Conservation (phyloP, 768 basidiomycete genomes). For the Harrya chromipes region DNA sequence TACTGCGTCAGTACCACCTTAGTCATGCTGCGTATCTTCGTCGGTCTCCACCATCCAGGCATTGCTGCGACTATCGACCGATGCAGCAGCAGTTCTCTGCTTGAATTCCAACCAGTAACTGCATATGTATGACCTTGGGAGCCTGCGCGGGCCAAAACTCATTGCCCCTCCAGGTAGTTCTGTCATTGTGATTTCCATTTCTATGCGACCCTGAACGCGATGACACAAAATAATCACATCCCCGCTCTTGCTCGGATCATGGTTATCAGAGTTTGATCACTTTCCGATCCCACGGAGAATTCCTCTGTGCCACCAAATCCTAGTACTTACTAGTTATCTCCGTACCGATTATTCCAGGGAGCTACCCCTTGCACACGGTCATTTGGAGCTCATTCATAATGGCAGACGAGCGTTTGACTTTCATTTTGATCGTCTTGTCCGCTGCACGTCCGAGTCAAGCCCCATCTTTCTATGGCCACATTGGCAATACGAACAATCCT, state of each 20-base stretch:
- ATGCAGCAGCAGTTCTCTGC: neutral
- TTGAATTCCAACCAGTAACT: neutral
- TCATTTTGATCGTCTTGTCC: slow-evolving; percentile 14
- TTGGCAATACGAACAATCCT: slow-evolving; percentile 3
- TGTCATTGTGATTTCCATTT: too few species aligned
- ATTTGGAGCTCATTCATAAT: slow-evolving; percentile 23
- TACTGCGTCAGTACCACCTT: too few species aligned
- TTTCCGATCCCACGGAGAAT: slow-evolving; percentile 7
- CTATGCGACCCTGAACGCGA: slow-evolving; percentile 12
- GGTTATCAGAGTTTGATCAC: slow-evolving; percentile 22
- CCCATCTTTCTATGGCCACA: slow-evolving; percentile 2
- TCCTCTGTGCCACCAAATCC: neutral
- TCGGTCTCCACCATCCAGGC: neutral
- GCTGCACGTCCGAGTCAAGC: slow-evolving; percentile 8
- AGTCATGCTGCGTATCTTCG: neutral
- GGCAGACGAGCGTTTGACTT: neutral
- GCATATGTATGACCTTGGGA: too few species aligned
- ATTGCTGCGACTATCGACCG: too few species aligned
- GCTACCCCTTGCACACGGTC: slow-evolving; percentile 21
- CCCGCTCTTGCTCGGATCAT: slow-evolving; percentile 4
- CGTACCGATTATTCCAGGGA: slow-evolving; percentile 8
- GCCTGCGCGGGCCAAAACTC: too few species aligned
- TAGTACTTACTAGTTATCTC: slow-evolving; percentile 8
- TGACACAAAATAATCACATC: slow-evolving; percentile 1
- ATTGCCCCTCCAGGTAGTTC: too few species aligned